Evolutionary conservation across 352 stramenopile genomes (phyloP).

Genomic region (Sclerospora graminicola): DNA sequence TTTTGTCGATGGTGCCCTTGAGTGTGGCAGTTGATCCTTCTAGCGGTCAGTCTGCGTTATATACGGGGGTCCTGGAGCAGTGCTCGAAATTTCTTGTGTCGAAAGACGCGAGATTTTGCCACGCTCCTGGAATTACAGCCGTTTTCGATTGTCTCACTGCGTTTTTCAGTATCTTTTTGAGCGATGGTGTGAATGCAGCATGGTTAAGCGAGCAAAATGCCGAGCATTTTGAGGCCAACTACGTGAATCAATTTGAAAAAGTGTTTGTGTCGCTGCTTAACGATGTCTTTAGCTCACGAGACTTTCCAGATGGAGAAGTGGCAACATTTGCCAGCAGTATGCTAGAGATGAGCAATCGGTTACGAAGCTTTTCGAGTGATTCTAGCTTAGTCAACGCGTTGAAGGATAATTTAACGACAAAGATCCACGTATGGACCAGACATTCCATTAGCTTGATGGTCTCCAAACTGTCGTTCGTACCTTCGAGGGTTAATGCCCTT

Average conservation of each 20-base stretch:
- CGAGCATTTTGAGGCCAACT: slow-evolving; percentile 19
- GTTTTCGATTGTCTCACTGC: slow-evolving; percentile 70
- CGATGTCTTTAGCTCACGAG: slow-evolving; percentile 25
- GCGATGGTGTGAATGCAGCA: slow-evolving; percentile 17
- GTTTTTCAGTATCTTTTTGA: slow-evolving; percentile 59
- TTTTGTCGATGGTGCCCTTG: slow-evolving; percentile 68
- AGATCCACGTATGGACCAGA: slow-evolving; percentile 29
- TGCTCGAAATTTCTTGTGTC: slow-evolving; percentile 63
- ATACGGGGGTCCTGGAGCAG: slow-evolving; percentile 53
- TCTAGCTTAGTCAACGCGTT: slow-evolving; percentile 12
- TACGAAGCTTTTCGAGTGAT: slow-evolving; percentile 24
- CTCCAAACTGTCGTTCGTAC: slow-evolving; percentile 22
- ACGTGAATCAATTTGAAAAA: slow-evolving; percentile 64
- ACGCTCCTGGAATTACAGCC: slow-evolving; percentile 41
- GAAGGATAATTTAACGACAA: slow-evolving; percentile 21
- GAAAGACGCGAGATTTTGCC: slow-evolving; percentile 36
- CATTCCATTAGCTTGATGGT: slow-evolving; percentile 22
- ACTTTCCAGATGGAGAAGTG: slow-evolving; percentile 27
- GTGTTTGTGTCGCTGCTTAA: slow-evolving; percentile 31
- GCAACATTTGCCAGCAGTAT: slow-evolving; percentile 30
- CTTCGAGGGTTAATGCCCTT: slow-evolving; percentile 23
- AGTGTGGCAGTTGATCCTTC: slow-evolving; percentile 34
- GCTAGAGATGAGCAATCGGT: slow-evolving; percentile 30
- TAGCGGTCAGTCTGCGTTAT: slow-evolving; percentile 34
- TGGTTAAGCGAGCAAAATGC: slow-evolving; percentile 22